Percentiles rank a stretch among this genome's conserved stretches.
Conservation (phyloP, 2,329 filamentous ascomycete genomes). For the Podosphaera fusca region DNA sequence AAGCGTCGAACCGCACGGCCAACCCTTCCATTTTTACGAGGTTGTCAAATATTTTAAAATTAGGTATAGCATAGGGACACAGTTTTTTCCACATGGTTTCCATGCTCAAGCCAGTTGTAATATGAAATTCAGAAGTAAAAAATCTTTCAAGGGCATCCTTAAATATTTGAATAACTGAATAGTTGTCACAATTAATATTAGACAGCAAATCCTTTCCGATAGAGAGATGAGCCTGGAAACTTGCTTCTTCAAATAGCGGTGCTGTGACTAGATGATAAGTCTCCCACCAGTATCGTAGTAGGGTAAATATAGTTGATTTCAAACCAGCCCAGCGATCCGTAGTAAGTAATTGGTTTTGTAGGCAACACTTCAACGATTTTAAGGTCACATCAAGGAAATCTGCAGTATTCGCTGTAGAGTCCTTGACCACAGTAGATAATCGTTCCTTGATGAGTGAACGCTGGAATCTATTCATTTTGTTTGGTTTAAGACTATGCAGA, state of each 20-base stretch:
- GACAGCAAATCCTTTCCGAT: slow-evolving; percentile 15
- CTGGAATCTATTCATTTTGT: slow-evolving; percentile 33
- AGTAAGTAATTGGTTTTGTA: slow-evolving; percentile 16
- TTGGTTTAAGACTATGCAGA: slow-evolving; percentile 24
- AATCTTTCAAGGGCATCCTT: slow-evolving; percentile 23
- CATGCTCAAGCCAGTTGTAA: slow-evolving; percentile 60
- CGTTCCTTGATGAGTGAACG: slow-evolving; percentile 31
- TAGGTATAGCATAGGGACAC: slow-evolving; percentile 35
- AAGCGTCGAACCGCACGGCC: slow-evolving; percentile 33
- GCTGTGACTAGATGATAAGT: slow-evolving; percentile 26
- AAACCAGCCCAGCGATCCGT: slow-evolving; percentile 14
- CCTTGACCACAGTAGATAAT: slow-evolving; percentile 32
- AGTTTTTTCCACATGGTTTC: slow-evolving; percentile 54
- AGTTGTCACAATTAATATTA: not conserved
- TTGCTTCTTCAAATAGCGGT: slow-evolving; percentile 32
- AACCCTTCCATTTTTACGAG: slow-evolving; percentile 30
- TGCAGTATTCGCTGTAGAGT: slow-evolving; percentile 32
- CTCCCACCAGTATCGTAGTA: slow-evolving; percentile 31
- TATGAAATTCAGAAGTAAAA: slow-evolving; percentile 47
- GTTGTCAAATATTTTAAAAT: slow-evolving; percentile 22
- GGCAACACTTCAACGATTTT: slow-evolving; percentile 21
- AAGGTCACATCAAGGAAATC: slow-evolving; percentile 26
- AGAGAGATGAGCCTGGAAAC: slow-evolving; percentile 37
- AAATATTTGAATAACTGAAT: slow-evolving; percentile 1
- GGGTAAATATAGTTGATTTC: slow-evolving; percentile 18